Percentiles rank a stretch among this genome's conserved stretches.
Conservation (phyloP, 495 filamentous ascomycete genomes). For the Alectoria sarmentosa region DNA sequence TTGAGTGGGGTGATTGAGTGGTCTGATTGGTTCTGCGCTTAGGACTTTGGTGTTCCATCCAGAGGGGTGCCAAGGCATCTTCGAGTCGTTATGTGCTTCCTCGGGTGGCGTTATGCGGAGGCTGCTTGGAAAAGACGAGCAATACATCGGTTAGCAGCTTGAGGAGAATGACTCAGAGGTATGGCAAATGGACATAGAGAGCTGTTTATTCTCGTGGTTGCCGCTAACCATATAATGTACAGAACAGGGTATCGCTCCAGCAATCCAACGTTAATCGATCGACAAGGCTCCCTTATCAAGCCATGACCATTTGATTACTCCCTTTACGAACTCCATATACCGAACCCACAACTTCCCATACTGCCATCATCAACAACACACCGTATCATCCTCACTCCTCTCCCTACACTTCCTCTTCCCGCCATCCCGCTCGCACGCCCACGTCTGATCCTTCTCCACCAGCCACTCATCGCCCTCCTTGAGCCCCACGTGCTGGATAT, state of each 20-base stretch:
- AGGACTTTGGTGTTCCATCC: neutral
- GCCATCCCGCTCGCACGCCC: neutral
- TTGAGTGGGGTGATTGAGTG: neutral
- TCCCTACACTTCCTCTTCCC: conserved; percentile 15
- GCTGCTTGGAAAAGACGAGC: no score
- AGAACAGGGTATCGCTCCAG: neutral
- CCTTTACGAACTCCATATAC: neutral
- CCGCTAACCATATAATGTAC: neutral
- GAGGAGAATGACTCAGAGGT: neutral
- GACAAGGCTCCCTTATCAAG: neutral
- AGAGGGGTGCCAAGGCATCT: no score
- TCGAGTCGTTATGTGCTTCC: no score
- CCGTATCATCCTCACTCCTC: neutral
- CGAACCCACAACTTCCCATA: neutral
- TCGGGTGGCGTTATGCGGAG: no score
- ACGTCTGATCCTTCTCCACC: conserved; percentile 34
- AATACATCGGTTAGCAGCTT: no score
- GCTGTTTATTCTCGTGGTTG: neutral
- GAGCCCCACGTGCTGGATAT: conserved; percentile 37
- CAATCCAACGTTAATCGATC: neutral
- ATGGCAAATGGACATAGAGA: neutral
- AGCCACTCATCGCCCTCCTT: conserved; percentile 46
- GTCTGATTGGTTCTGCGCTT: neutral
- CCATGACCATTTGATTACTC: neutral
- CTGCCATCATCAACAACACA: neutral